Base-by-base conservation (phyloP, 2,329 filamentous ascomycete genomes). In the Verticillium nubilum region DNA sequence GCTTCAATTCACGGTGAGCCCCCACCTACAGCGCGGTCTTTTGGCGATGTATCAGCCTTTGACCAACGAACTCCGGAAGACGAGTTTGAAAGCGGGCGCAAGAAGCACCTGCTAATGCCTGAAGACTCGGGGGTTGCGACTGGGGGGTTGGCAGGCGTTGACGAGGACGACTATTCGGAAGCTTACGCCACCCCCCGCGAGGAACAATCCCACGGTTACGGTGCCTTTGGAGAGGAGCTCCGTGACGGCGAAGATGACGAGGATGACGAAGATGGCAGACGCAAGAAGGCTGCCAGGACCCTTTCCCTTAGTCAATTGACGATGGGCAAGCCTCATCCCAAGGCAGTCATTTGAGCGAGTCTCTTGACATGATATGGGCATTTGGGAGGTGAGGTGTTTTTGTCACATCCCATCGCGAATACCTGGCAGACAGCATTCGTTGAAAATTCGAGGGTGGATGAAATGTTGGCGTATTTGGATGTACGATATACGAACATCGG, bases 291-390 rank as follows among this genome's bases (percentile, higher is more conserved):
- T 1, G 84, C 84, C 25, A 82, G 84, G 63, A 88, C 85, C 52
- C 78, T 91, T 67, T 90, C 84, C 28, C 76, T 89, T 12, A 84
- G 84, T 61, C 83, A 85, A 67, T 70, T 87, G 65, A 87, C 84
- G 1, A 73, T 82, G 64, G 74, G 73, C 50, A 76, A 74, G 65
- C 26, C 42, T 33, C 42, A 57, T 19, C 54, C 54, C 5, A 56
- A 56, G 54, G 54, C 54, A 6, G 54, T 56, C 23, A 56, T 56
- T n/a, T 56, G 19, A 56, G 15, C 13, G 54, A 15, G 52, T 19
- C 27, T n/a, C 27, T 23, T n/a, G 9, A 19, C 27, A 54, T 47
- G 42, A 23, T 23, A 5, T 37, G 5, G 12, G 17, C 17, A 5
- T 15, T 15, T 37, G 35, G 35, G 5, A 17, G 6, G 12, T 15